A percentile compares a stretch with the other conserved stretches of the same genome.
Evolutionary conservation across 495 filamentous ascomycete species (phyloP).

Genomic region (Bombardia bombarda): DNA sequence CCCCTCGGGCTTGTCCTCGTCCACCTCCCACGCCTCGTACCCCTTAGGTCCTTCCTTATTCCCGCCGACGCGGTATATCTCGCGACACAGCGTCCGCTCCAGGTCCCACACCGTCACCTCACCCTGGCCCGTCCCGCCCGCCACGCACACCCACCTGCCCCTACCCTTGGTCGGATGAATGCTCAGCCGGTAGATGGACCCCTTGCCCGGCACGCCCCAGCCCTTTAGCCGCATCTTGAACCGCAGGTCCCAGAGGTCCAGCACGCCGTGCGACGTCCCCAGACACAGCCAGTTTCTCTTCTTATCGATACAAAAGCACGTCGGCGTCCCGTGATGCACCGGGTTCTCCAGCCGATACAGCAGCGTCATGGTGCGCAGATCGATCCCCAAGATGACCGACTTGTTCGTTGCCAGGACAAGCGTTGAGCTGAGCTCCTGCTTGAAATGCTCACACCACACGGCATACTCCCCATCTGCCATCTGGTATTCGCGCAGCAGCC

Average conservation of each 20-base stretch:
- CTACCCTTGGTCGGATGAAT: constrained; percentile 71
- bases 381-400: constrained; percentile 72
- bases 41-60: constrained; percentile 49
- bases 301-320: constrained; percentile 81
- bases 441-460: constrained; percentile 89
- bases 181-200: constrained; percentile 70
- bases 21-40: constrained; percentile 83
- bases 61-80: constrained; percentile 68
- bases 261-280: constrained; percentile 85
- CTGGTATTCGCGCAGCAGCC: constrained; percentile 70
- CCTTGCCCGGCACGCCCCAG: constrained; percentile 79
- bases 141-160: constrained; percentile 74
- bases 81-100: constrained; percentile 79
- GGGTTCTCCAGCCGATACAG: constrained; percentile 81
- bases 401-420: constrained; percentile 82
- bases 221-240: constrained; percentile 81
- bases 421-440: constrained; percentile 68
- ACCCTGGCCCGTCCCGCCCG: constrained; percentile 81
- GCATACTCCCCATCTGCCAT: constrained; percentile 68
- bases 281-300: constrained; percentile 83
- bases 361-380: constrained; percentile 79
- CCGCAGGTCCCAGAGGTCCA: constrained; percentile 94
- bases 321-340: constrained; percentile 87
- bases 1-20: constrained; percentile 79
- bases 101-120: constrained; percentile 96